These are phyloP conservation scores for Zizania palustris DNA, from an alignment of 202 grass and related monocot genomes.

Conservation along the genomic window DNA sequence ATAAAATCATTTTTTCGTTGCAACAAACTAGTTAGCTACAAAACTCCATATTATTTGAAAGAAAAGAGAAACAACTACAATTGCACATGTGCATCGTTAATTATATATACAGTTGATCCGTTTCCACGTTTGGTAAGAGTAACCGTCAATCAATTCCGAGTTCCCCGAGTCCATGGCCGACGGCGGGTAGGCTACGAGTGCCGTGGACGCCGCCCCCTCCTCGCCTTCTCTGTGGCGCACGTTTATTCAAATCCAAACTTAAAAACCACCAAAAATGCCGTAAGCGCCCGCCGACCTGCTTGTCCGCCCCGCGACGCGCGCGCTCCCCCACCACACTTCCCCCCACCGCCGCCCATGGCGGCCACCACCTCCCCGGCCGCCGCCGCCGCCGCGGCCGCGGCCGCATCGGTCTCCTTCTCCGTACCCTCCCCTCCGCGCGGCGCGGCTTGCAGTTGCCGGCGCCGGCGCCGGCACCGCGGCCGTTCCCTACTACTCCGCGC, in stretches of 20 bases:
- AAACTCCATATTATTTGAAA: no score
- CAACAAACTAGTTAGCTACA: no score
- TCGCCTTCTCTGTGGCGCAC: constrained; percentile 39
- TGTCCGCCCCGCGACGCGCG: neutral
- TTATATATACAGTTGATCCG: no score
- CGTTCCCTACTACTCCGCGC: constrained; percentile 34
- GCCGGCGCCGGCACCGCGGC: neutral
- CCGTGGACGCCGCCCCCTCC: constrained; percentile 49
- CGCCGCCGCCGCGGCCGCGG: constrained; percentile 32
- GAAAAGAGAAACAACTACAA: no score
- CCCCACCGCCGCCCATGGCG: constrained; percentile 30
- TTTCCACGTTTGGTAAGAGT: neutral
- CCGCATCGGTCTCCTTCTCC: constrained; percentile 44
- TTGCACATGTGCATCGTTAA: no score
- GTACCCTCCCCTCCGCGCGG: constrained; percentile 24
- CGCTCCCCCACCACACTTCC: neutral
- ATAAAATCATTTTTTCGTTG: no score
- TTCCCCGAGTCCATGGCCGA: neutral
- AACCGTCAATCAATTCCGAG: neutral
- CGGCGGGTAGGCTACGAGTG: neutral
- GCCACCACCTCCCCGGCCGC: constrained; percentile 16
- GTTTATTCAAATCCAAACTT: constrained; percentile 35
- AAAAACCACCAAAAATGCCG: constrained; percentile 39
- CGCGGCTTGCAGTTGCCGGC: constrained; percentile 4
- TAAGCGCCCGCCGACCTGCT: neutral